Evolutionary conservation across 495 filamentous ascomycete species (phyloP).

Genomic region (Tuber calosporum): DNA sequence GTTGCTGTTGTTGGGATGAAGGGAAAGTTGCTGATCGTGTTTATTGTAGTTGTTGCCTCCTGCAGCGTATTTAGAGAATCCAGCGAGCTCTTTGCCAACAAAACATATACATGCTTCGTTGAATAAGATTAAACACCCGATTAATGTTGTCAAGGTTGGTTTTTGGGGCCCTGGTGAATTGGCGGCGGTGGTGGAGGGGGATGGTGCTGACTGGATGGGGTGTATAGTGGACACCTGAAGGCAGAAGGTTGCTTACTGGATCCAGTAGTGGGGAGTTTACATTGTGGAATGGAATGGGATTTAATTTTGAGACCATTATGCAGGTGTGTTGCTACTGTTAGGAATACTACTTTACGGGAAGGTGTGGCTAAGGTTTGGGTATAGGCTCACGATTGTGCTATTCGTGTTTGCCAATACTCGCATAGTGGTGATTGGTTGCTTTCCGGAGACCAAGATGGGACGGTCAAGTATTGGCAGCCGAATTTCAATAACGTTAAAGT

Average conservation of each 20-base stretch:
- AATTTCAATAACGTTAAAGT: conserved; percentile 99
- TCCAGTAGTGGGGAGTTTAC: conserved; percentile 97
- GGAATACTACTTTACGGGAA: conserved; percentile 7
- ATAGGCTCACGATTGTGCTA: conserved; percentile 83
- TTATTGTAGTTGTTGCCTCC: conserved; percentile 73
- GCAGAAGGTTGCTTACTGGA: conserved; percentile 79
- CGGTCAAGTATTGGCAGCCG: conserved; percentile 97
- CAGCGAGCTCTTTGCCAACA: conserved; percentile 76
- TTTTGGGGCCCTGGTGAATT: neutral
- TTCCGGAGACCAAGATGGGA: conserved; percentile 87
- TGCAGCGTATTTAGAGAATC: conserved; percentile 58
- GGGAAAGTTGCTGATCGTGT: conserved; percentile 36
- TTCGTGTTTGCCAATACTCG: conserved; percentile 79
- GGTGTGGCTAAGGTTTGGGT: conserved; percentile 12
- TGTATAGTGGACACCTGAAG: conserved; percentile 85
- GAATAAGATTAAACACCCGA: conserved; percentile 94
- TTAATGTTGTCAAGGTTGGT: conserved; percentile 68
- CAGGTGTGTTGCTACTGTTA: conserved; percentile 45
- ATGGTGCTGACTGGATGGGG: neutral
- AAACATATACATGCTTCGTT: conserved; percentile 90
- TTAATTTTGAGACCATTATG: conserved; percentile 99
- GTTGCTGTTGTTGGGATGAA: neutral
- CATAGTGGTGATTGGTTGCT: conserved; percentile 95
- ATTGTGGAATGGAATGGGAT: conserved; percentile 95
- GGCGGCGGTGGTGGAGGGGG: neutral